phyloP scores from a whole-genome alignment of 768 basidiomycete species.

The Brasilioporus rufonigricans region DNA sequence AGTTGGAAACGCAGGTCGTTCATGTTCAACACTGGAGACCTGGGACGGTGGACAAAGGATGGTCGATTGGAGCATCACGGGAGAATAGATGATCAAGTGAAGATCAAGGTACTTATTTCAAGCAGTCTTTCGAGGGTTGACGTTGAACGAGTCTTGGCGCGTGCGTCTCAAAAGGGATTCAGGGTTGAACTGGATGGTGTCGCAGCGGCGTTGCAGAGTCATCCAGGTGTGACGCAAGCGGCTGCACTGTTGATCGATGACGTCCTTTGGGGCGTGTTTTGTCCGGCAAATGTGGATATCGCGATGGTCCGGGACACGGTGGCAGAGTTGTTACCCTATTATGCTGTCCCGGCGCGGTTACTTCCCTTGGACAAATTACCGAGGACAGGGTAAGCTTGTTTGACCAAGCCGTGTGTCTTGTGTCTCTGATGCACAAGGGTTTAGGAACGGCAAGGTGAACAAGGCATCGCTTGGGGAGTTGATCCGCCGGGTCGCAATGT shows the following conservation, averaged over 20 bases:
- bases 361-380: neutral
- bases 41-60: neutral
- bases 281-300: neutral
- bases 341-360: neutral
- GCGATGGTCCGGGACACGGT: neutral
- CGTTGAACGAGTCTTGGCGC: neutral
- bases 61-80: neutral
- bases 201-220: neutral
- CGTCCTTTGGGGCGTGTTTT: neutral
- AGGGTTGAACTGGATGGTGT: neutral
- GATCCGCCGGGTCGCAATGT: too few species aligned
- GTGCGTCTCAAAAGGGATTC: neutral
- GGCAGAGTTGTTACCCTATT: neutral
- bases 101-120: neutral
- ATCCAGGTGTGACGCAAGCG: neutral
- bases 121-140: neutral
- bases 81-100: neutral
- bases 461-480: neutral
- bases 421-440: neutral
- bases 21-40: slow-evolving; percentile 1
- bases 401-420: neutral
- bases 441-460: neutral
- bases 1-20: neutral
- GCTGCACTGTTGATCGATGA: neutral
- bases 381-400: neutral